Percentiles rank a stretch among this genome's conserved stretches.
Evolutionary conservation across 352 stramenopile species (phyloP).

Genomic region (Phytophthora podocarpi): DNA sequence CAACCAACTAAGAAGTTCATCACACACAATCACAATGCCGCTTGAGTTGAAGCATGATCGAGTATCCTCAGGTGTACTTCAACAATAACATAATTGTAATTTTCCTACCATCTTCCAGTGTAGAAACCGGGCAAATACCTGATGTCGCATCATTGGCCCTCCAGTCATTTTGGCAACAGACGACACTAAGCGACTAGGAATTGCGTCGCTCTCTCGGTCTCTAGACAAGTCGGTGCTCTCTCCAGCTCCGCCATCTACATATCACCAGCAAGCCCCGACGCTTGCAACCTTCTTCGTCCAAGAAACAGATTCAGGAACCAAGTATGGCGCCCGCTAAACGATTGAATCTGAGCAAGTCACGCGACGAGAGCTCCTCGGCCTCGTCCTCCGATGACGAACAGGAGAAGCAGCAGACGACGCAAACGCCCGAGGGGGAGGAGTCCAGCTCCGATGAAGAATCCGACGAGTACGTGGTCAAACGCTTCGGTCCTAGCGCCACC

Average conservation of each 20-base stretch:
- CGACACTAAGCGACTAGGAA: conserved; percentile 3
- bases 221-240: background rate
- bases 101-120: background rate
- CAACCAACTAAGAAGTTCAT: too few relatives aligned
- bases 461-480: conserved; percentile 46
- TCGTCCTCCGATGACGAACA: conserved; percentile 51
- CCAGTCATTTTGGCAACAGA: conserved; percentile 29
- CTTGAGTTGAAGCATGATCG: too few relatives aligned
- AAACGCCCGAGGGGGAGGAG: conserved; percentile 20
- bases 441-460: conserved; percentile 58
- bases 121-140: background rate
- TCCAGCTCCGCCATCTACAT: background rate
- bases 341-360: conserved; percentile 65
- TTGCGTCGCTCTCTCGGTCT: conserved; percentile 4
- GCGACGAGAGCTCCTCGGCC: conserved; percentile 40
- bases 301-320: conserved; percentile 5
- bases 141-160: conserved; percentile 12
- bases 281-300: conserved; percentile 2
- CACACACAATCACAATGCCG: too few relatives aligned
- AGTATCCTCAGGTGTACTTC: too few relatives aligned
- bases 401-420: conserved; percentile 19
- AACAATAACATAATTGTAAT: too few relatives aligned
- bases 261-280: background rate
- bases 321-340: conserved; percentile 62
- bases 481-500: background rate